Evolutionary conservation across 805 yeast genomes (phyloP).

Genomic region (Hanseniaspora jakobsenii): DNA sequence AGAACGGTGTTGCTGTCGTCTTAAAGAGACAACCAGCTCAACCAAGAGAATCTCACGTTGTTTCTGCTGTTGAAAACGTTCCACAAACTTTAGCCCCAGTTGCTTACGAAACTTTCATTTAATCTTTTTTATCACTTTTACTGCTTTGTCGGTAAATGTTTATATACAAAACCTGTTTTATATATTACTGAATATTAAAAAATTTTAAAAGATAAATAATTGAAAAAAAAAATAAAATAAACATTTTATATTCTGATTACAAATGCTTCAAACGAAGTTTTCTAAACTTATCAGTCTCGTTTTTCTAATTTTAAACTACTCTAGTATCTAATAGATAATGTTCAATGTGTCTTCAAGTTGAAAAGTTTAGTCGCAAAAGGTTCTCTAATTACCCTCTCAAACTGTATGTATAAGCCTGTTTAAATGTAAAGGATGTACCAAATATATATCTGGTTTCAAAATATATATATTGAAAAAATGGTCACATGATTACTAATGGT

Average conservation of each 20-base stretch:
- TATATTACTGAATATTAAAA: slow-evolving; percentile 13
- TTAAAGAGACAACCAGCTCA: slow-evolving; percentile 97
- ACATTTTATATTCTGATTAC: not conserved
- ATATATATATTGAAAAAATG: too few species aligned
- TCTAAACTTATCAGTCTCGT: too few species aligned
- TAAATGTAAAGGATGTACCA: too few species aligned
- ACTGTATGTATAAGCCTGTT: too few species aligned
- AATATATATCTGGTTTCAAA: too few species aligned
- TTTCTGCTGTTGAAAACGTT: slow-evolving; percentile 66
- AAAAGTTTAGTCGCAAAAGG: too few species aligned
- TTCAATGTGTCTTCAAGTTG: too few species aligned
- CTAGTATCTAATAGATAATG: too few species aligned
- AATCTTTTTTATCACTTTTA: slow-evolving; percentile 40
- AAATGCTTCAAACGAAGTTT: not conserved
- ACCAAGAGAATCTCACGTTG: slow-evolving; percentile 88
- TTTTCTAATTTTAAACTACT: too few species aligned
- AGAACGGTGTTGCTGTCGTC: slow-evolving; percentile 75
- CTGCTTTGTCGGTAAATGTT: slow-evolving; percentile 16
- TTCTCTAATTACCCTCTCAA: too few species aligned
- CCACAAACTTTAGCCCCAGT: slow-evolving; percentile 98
- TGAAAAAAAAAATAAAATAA: not conserved
- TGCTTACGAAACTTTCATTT: slow-evolving; percentile 99
- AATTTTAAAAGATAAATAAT: too few species aligned
- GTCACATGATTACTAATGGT: too few species aligned
- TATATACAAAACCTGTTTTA: slow-evolving; percentile 15